phyloP scores from a whole-genome alignment of 345 rosid species.

The Moricandia moricandioides region DNA sequence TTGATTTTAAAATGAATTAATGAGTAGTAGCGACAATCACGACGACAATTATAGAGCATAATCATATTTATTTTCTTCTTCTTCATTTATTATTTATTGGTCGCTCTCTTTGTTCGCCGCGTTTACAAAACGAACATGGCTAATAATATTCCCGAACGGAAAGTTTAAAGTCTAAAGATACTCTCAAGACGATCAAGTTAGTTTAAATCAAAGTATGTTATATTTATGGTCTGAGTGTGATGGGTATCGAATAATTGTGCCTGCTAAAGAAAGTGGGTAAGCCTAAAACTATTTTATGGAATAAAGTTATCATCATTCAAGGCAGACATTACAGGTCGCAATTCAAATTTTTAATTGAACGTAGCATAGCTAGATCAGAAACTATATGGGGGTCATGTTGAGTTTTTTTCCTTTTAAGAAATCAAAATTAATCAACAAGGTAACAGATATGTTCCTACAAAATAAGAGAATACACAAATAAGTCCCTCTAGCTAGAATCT shows the following conservation, averaged over 20 bases:
- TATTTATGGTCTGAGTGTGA: not conserved
- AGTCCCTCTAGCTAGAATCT: slow-evolving; percentile 1
- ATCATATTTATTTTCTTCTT: too few relatives aligned
- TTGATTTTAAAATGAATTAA: too few relatives aligned
- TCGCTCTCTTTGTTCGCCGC: too few relatives aligned
- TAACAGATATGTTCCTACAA: slow-evolving; percentile 14
- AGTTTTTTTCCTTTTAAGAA: slow-evolving; percentile 17
- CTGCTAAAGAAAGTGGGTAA: slow-evolving; percentile 25
- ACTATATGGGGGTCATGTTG: not conserved
- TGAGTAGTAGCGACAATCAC: too few relatives aligned
- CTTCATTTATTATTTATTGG: too few relatives aligned
- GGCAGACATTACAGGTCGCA: slow-evolving; percentile 23
- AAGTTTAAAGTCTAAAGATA: too few relatives aligned
- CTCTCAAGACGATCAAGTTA: too few relatives aligned
- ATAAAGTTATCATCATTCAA: slow-evolving; percentile 32
- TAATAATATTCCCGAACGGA: too few relatives aligned
- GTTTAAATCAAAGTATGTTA: too few relatives aligned
- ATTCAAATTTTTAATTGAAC: slow-evolving; percentile 2
- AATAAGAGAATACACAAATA: not conserved
- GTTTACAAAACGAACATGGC: too few relatives aligned
- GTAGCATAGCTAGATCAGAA: not conserved
- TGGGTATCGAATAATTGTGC: slow-evolving; percentile 33
- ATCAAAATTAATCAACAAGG: slow-evolving; percentile 17
- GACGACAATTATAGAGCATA: too few relatives aligned
- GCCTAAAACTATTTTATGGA: slow-evolving; percentile 13